Percentiles rank a stretch among this genome's conserved stretches.
Evolutionary conservation across 345 rosid species (phyloP).

Genomic region (Trapa bicornis): DNA sequence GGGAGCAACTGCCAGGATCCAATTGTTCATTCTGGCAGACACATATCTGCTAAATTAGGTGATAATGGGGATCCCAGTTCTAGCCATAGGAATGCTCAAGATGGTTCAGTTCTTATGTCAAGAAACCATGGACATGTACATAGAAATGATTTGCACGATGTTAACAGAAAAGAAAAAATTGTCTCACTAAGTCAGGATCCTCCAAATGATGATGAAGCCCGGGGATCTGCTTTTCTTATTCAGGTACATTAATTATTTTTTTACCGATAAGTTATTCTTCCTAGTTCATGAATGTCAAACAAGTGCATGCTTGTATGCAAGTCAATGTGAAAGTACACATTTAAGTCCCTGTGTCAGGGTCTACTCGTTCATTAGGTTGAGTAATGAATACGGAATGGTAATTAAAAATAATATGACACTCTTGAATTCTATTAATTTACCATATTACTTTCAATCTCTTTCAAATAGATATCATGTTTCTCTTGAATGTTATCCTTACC

Average conservation of each 20-base stretch:
- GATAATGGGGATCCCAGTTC: conserved; percentile 11
- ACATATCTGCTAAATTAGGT: conserved; percentile 17
- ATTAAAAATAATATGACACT: background rate
- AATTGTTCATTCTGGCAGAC: conserved; percentile 16
- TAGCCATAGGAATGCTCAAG: conserved; percentile 21
- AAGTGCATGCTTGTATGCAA: no score
- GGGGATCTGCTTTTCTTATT: conserved; percentile 59
- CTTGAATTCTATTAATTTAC: background rate
- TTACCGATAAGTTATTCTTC: no score
- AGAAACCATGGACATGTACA: conserved; percentile 16
- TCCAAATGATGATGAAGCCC: conserved; percentile 39
- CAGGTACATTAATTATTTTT: conserved; percentile 32
- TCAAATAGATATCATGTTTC: background rate
- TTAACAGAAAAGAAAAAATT: conserved; percentile 14
- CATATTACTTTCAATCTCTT: background rate
- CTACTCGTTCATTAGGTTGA: no score
- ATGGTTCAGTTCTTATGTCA: conserved; percentile 15
- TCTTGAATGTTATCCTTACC: conserved; percentile 4
- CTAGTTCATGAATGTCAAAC: no score
- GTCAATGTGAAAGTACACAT: no score
- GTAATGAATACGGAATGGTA: background rate
- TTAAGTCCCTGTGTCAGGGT: no score
- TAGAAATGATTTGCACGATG: conserved; percentile 10
- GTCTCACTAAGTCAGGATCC: conserved; percentile 17
- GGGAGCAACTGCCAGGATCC: conserved; percentile 9